Conservation (phyloP, 495 filamentous ascomycete species). For the Trichocladium antarcticum region DNA sequence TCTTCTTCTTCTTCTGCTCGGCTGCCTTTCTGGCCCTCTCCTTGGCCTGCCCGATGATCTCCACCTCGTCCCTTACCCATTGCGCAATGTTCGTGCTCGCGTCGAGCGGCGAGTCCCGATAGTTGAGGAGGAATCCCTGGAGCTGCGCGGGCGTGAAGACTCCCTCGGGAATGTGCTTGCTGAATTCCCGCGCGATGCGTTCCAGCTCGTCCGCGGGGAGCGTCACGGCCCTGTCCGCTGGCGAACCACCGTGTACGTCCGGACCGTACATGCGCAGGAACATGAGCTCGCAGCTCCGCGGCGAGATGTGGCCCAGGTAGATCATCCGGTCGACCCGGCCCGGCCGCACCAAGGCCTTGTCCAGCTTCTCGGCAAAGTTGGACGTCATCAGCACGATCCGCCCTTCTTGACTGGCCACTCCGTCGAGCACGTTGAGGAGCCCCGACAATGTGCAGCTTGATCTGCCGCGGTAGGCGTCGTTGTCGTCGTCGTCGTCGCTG, state of each 20-base stretch:
- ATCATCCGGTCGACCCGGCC: slow-evolving; percentile 60
- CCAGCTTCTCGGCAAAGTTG: slow-evolving; percentile 55
- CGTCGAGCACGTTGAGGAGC: slow-evolving; percentile 61
- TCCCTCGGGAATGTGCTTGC: slow-evolving; percentile 38
- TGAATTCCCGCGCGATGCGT: slow-evolving; percentile 41
- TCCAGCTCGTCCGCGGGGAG: slow-evolving; percentile 23
- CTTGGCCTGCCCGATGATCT: slow-evolving; percentile 14
- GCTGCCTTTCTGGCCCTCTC: slow-evolving; percentile 9
- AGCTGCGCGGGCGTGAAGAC: slow-evolving; percentile 56
- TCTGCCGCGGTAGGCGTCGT: slow-evolving; percentile 3
- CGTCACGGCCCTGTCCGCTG: slow-evolving; percentile 2
- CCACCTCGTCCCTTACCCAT: slow-evolving; percentile 38
- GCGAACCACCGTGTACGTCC: slow-evolving; percentile 13
- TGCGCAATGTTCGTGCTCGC: slow-evolving; percentile 35
- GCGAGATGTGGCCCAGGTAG: slow-evolving; percentile 42
- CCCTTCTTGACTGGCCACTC: slow-evolving; percentile 58
- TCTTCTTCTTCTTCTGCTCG: slow-evolving; percentile 14
- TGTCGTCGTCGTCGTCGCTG: slow-evolving; percentile 20
- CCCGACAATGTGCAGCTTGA: slow-evolving; percentile 47
- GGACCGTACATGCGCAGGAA: slow-evolving; percentile 40
- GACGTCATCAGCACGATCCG: slow-evolving; percentile 68
- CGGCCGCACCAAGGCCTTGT: slow-evolving; percentile 55
- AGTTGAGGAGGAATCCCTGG: slow-evolving; percentile 51
- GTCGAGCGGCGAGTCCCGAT: slow-evolving; percentile 41
- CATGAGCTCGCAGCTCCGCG: slow-evolving; percentile 35